Base-by-base conservation (phyloP, 75 land plant species). In the Selaginella moellendorffii region DNA sequence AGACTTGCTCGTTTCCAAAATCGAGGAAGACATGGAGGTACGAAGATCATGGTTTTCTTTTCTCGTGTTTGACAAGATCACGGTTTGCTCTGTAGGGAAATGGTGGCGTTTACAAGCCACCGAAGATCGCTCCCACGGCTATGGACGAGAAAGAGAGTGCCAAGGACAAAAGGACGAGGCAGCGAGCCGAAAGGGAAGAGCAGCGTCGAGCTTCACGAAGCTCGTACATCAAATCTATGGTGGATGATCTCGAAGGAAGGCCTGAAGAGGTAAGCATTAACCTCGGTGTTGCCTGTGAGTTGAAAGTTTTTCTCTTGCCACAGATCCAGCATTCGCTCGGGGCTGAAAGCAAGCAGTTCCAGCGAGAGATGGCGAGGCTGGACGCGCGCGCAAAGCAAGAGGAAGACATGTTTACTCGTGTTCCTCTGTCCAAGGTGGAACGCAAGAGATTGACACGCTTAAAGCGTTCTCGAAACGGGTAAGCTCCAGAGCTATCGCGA, bases 261-360 rank as follows among this genome's bases (percentile, higher is more conserved):
- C 97, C 97, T 31, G 90, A 83, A 66, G 97, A 92, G 87, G 97
- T 88, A 63, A n/a, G n/a, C n/a, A n/a, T n/a, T n/a, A n/a, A n/a
- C n/a, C n/a, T n/a, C n/a, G n/a, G n/a, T n/a, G n/a, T n/a, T n/a
- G n/a, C n/a, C n/a, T n/a, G n/a, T n/a, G n/a, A n/a, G 14, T 36
- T 36, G 46, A 36, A 36, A 36, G 14, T 36, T 5, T 36, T 36
- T 36, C 14, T 36, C 10, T 36, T 36, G 46, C 5, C 10, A 36
- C 14, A 36, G 10, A 36, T 14, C 14, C 14, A 36, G 46, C 14
- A 36, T 36, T 36, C 14, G 46, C 46, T 36, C 10, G 96, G 90
- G 31, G 26, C 77, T 29, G 97, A 92, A 68, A 92, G 85, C 64
- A 85, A 80, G 81, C 90, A 88, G 61, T 62, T 81, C 28, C 28